Base-by-base conservation (phyloP, 1,284 basidiomycete species). In the Ceratobasidium sp. region DNA sequence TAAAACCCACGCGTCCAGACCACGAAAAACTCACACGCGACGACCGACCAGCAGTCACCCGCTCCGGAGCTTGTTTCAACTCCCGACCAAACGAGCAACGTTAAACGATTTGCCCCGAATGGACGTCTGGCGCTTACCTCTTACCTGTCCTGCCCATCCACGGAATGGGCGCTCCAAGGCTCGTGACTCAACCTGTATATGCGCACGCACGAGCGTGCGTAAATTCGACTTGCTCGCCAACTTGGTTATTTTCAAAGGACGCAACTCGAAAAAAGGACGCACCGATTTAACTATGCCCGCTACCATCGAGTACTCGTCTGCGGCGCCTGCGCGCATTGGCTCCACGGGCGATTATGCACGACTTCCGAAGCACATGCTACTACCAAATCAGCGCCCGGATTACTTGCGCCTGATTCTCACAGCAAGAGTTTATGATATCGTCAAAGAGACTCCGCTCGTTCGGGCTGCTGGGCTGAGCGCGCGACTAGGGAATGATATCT, bases 351-450 rank as follows among this genome's bases (percentile, higher is more conserved):
- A 82, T 77, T 96, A 93, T 82, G 89, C 92, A 44, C 88, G 92
- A 27, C 89, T 96, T 2, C 85, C 91, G 0, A 85, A 88, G 41
- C 92, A 96, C 81, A 85, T 90, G 81, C 86, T 95, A 35, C 87
- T 94, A 4, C 85, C 92, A 0, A 88, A 89, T 78, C 70, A 77
- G 27, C 92, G 92, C 7, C 97, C 97, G 0, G 97, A 99, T 85
- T 99, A 99, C 84, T 90, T 99, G 48, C 90, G 94, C 59, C 92
- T 99, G 80, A 98, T 98, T 83, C 89, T 99, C 77, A 94, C 93
- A 66, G 92, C 97, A 27, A 96, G 97, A 84, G 96, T 98, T 76
- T 99, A 99, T 85, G 94, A 97, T 78, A 92, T 98, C 81, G 87
- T 99, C 81, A 92, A 94, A 81, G 95, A 97, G 85, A 98, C 97